phyloP scores from a whole-genome alignment of 257 asterid genomes.

The Asclepias syriaca region DNA sequence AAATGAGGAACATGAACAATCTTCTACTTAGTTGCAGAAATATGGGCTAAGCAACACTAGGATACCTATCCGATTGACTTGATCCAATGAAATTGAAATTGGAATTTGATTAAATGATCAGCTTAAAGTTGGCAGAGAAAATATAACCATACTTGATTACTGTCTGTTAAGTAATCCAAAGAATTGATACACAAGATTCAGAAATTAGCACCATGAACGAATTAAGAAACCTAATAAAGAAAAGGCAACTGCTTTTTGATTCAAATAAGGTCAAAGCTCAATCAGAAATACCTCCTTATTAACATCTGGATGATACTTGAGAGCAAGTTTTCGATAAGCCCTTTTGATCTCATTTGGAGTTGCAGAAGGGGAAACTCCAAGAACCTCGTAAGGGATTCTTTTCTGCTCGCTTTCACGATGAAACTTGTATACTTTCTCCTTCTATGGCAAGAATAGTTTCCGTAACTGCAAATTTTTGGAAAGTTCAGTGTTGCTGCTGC shows the following conservation, averaged over 20 bases:
- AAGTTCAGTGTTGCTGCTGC: slow-evolving; percentile 17
- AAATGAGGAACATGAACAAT: not conserved
- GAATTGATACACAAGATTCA: not conserved
- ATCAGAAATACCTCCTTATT: slow-evolving; percentile 60
- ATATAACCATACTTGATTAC: not conserved
- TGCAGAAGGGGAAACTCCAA: slow-evolving; percentile 77
- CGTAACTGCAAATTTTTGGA: slow-evolving; percentile 19
- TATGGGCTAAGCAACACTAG: not conserved
- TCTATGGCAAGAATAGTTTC: slow-evolving; percentile 19
- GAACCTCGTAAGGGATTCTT: slow-evolving; percentile 78
- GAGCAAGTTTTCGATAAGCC: slow-evolving; percentile 89
- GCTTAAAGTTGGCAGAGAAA: not conserved
- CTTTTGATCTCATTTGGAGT: slow-evolving; percentile 71
- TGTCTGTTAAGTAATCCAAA: not conserved
- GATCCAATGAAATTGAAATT: not conserved
- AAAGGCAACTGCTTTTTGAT: not conserved
- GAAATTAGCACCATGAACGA: not conserved
- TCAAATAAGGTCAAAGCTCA: not conserved
- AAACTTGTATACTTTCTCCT: slow-evolving; percentile 26
- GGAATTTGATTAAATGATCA: not conserved
- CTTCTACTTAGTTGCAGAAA: not conserved
- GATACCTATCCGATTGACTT: too few species aligned
- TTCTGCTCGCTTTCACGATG: slow-evolving; percentile 48
- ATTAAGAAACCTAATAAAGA: not conserved
- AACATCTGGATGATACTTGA: slow-evolving; percentile 91